phyloP scores from a whole-genome alignment of 768 basidiomycete species.

The Naganishia vaughanmartiniae region DNA sequence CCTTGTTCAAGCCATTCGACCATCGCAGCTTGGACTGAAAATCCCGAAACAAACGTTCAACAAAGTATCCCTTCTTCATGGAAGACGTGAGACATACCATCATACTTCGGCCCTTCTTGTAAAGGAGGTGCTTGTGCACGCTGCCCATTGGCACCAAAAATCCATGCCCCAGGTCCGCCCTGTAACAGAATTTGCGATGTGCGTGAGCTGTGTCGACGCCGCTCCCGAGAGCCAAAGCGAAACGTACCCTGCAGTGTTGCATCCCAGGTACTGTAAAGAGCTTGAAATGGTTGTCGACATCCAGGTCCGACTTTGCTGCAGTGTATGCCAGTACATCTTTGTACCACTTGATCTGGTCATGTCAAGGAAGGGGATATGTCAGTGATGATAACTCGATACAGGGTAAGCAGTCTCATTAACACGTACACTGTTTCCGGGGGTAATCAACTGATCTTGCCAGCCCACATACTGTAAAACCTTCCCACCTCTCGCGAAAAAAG shows the following conservation, averaged over 20 bases:
- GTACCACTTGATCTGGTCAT: slow-evolving; percentile 18
- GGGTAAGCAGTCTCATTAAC: not conserved
- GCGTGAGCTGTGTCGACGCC: not conserved
- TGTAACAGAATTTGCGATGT: not conserved
- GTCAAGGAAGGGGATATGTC: too few species aligned
- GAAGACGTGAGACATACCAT: not conserved
- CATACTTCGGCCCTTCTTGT: not conserved
- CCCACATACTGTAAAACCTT: slow-evolving; percentile 12
- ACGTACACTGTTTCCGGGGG: slow-evolving; percentile 13
- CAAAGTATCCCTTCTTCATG: not conserved
- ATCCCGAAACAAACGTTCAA: too few species aligned
- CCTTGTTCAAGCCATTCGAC: slow-evolving; percentile 12
- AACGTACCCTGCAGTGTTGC: slow-evolving; percentile 7
- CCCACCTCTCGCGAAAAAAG: slow-evolving; percentile 15
- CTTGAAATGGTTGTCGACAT: slow-evolving; percentile 2
- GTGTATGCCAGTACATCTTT: slow-evolving; percentile 11
- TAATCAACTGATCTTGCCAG: slow-evolving; percentile 11
- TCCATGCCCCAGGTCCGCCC: slow-evolving; percentile 14
- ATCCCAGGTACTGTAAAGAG: slow-evolving; percentile 6
- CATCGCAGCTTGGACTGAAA: slow-evolving; percentile 10
- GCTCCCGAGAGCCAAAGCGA: not conserved
- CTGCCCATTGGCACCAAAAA: slow-evolving; percentile 2
- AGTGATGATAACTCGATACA: not conserved
- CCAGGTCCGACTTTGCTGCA: not conserved
- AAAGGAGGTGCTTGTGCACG: slow-evolving; percentile 12